Base-by-base conservation (phyloP, 2,329 filamentous ascomycete species). In the Ascosphaera aggregata region DNA sequence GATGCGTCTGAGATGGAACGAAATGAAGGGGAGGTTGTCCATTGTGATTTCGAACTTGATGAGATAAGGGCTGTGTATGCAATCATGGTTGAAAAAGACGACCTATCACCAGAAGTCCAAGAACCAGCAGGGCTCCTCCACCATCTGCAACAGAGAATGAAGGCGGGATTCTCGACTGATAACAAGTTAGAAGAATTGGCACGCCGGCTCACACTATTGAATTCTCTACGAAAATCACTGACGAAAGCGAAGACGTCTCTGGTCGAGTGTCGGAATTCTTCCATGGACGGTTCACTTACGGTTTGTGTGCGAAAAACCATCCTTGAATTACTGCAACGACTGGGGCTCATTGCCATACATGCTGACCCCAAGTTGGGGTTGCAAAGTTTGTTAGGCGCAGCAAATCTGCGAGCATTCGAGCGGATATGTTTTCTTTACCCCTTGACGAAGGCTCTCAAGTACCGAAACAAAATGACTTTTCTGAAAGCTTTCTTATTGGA, bases 21-120 rank as follows among this genome's bases (percentile, higher is more conserved):
- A 13, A 19, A 15, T 17, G 20, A 31, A 8, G 32, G 39, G 4
- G 40, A 36, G 9, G 39, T 52, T 8, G 36, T 49, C 9, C 51
- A 54, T 43, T 44, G 49, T 31, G 47, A 51, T 35, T 51, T 54
- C 36, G 45, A 46, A 17, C 20, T 41, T 11, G 34, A 39, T 2
- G 51, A 54, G 42, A 42, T 49, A 36, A 38, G 38, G 16, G 46
- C 47, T 9, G 37, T 52, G 15, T 51, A 37, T 40, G 36, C n/a
- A 36, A 36, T 44, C 35, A 43, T 40, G 41, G 42, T 3, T 36
- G 40, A 30, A 40, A 40, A 32, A n/a, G 3, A 32, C 4, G 11
- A 5, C 4, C 11, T 32, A 3, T n/a, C 30, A 5, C 13, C 30
- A 13, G 30, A 32, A n/a, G 9, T 32, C 11, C 9, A 32, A n/a